Percentiles rank a stretch among this genome's conserved stretches.
These are phyloP conservation scores for Persicaria maculosa DNA, from an alignment of 148 eudicot genomes.

Conservation along the genomic window DNA sequence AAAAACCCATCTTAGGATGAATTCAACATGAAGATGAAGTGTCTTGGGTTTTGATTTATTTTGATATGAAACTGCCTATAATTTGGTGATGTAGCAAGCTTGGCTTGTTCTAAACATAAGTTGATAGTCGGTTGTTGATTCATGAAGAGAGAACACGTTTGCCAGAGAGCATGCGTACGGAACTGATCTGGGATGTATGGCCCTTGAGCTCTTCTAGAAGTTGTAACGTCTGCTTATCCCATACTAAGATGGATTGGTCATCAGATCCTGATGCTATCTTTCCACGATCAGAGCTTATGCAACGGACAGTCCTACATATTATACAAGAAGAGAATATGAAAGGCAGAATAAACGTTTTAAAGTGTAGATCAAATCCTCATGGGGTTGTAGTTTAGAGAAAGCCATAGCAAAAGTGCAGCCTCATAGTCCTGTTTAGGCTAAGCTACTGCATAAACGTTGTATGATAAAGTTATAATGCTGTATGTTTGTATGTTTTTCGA, in stretches of 20 bases:
- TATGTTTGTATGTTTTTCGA: too few species aligned
- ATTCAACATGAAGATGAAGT: too few species aligned
- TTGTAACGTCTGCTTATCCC: conserved; percentile 92
- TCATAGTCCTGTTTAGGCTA: background rate
- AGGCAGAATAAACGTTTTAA: conserved; percentile 7
- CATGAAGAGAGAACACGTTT: conserved; percentile 93
- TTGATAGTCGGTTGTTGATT: too few species aligned
- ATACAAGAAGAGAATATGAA: background rate
- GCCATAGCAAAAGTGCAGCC: background rate
- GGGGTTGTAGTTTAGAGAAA: too few species aligned
- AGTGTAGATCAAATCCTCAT: too few species aligned
- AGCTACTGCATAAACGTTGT: too few species aligned
- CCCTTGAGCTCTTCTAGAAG: conserved; percentile 95
- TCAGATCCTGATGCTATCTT: conserved; percentile 93
- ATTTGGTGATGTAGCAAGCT: too few species aligned
- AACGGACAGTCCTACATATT: conserved; percentile 53
- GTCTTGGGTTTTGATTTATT: too few species aligned
- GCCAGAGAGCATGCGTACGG: conserved; percentile 86
- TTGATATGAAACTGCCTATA: too few species aligned
- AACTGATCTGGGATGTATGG: conserved; percentile 71
- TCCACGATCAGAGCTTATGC: conserved; percentile 84
- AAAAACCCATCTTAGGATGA: too few species aligned
- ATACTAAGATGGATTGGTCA: conserved; percentile 81
- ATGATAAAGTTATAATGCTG: too few species aligned
- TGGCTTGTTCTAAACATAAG: too few species aligned